Percentiles rank a stretch among this genome's conserved stretches.
Conservation (phyloP, 768 basidiomycete genomes). For the Lactarius quietus region DNA sequence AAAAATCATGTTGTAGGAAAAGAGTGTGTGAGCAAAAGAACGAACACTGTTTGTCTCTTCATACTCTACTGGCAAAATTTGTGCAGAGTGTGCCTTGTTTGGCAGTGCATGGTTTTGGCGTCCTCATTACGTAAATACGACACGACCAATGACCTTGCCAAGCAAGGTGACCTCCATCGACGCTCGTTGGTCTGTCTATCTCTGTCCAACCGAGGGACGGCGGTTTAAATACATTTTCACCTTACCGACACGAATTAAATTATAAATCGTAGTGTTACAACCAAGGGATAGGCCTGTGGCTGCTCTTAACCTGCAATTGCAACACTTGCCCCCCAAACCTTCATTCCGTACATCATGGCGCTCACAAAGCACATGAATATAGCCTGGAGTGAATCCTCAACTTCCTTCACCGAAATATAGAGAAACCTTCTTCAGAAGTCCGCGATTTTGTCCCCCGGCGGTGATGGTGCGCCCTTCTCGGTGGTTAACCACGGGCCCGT, state of each 20-base stretch:
- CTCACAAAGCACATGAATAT: neutral
- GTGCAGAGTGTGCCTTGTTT: no score
- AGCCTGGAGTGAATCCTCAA: no score
- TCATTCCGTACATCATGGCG: neutral
- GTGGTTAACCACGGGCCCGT: neutral
- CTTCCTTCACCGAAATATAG: slow-evolving; percentile 26
- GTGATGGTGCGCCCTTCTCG: slow-evolving; percentile 11
- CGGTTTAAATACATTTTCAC: neutral
- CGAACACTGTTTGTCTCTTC: no score
- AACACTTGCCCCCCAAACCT: neutral
- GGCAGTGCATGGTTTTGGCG: no score
- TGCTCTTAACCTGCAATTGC: neutral
- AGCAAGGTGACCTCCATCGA: neutral
- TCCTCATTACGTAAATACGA: no score
- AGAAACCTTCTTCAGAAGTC: slow-evolving; percentile 25
- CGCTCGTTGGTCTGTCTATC: neutral
- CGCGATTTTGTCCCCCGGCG: slow-evolving; percentile 21
- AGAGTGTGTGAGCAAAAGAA: no score
- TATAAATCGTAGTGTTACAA: neutral
- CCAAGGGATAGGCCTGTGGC: neutral
- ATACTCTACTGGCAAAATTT: no score
- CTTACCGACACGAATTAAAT: neutral
- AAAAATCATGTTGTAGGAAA: no score
- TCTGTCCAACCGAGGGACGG: neutral
- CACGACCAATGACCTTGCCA: no score